Base-by-base conservation (phyloP, 352 stramenopile genomes). In the Globisporangium nunn region DNA sequence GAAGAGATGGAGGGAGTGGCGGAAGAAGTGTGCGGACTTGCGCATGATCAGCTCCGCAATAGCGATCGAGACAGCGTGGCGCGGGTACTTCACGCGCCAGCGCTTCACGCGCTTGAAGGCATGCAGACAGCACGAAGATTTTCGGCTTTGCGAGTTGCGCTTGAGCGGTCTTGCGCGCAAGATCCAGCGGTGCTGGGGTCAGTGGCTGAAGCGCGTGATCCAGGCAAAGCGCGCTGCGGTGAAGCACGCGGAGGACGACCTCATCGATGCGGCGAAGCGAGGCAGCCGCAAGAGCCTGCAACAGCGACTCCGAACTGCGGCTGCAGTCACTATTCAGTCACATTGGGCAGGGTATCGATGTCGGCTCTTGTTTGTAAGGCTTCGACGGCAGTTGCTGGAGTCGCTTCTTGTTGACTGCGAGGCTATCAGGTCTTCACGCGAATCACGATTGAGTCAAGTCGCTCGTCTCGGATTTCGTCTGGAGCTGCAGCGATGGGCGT, bases 401-500 rank as follows among this genome's bases (percentile, higher is more conserved):
- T 3, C 41, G n/a, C 10, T 45, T 17, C 11, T 4, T 17, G 40
- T 18, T 45, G 2, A 17, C 18, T 18, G 40, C 40, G 40, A 45
- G 18, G 12, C 11, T 10, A 45, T 2, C 1, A 17, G 7, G 11
- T 18, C 15, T n/a, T 17, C 11, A 17, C 15, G 40, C 23, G 23
- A 23, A 23, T 23, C 23, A 37, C 48, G 41, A 56, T 23, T 18
- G 15, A 45, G 7, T 29, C 56, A 62, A 18, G 31, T 29, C 6
- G n/a, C 12, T 15, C 56, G 48, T 4, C 40, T 62, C 35, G 56
- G 56, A 29, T 56, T 56, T 30, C 57, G 57, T 11, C 57, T 63
- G n/a, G 57, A 33, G 53, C 35, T 80, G 0, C 46, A 71, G 37
- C 61, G 68, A 11, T 83, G 73, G 73, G 63, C 43, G n/a, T 50